phyloP scores from a whole-genome alignment of 352 stramenopile species.

The Pythium chondricola region DNA sequence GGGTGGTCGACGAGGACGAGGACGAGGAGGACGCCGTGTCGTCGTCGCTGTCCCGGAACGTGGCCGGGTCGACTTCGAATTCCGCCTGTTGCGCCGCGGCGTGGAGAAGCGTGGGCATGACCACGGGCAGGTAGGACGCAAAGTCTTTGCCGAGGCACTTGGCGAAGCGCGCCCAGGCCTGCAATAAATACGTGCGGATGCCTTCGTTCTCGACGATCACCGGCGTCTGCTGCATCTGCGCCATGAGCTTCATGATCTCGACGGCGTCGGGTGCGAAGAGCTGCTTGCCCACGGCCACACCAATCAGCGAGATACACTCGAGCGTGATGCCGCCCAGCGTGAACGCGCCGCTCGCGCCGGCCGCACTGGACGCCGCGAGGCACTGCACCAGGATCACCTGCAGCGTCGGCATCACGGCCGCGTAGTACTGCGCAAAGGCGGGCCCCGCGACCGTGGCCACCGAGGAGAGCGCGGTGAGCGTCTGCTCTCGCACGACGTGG shows the following conservation, averaged over 20 bases:
- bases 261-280: slow-evolving; percentile 61
- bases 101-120: slow-evolving; percentile 78
- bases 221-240: slow-evolving; percentile 78
- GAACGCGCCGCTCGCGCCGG: slow-evolving; percentile 38
- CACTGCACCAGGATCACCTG: slow-evolving; percentile 63
- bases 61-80: slow-evolving; percentile 70
- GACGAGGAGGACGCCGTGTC: slow-evolving; percentile 31
- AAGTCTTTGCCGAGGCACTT: slow-evolving; percentile 76
- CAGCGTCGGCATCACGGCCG: slow-evolving; percentile 62
- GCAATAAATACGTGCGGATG: slow-evolving; percentile 76
- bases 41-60: slow-evolving; percentile 51
- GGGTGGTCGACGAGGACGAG: slow-evolving; percentile 29
- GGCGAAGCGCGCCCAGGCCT: slow-evolving; percentile 73
- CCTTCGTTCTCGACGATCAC: slow-evolving; percentile 75
- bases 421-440: slow-evolving; percentile 71
- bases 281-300: slow-evolving; percentile 65
- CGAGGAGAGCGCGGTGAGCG: slow-evolving; percentile 75
- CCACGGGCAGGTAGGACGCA: slow-evolving; percentile 63
- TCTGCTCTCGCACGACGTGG: slow-evolving; percentile 72
- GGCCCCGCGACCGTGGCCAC: slow-evolving; percentile 58
- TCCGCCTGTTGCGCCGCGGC: slow-evolving; percentile 77
- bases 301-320: slow-evolving; percentile 78
- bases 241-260: slow-evolving; percentile 82
- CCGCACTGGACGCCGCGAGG: slow-evolving; percentile 47
- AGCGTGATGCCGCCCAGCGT: slow-evolving; percentile 82